These are phyloP conservation scores for Macrolepiota dolichaula DNA, from an alignment of 768 basidiomycete genomes.

Conservation along the genomic window DNA sequence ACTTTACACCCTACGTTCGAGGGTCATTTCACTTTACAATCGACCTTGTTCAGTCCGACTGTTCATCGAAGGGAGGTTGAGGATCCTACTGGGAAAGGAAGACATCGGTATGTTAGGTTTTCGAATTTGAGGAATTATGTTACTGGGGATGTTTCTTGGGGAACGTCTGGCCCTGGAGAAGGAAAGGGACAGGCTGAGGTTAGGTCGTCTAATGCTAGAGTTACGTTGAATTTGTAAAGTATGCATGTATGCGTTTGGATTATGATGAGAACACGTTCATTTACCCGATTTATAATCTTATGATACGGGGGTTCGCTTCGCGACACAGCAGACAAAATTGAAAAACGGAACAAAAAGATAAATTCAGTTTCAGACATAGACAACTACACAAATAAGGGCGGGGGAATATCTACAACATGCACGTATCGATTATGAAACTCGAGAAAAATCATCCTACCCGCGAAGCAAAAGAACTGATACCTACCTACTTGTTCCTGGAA, in stretches of 20 bases:
- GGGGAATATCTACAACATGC: too few relatives aligned
- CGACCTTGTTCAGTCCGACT: background rate
- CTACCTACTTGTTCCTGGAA: too few relatives aligned
- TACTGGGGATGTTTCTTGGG: conserved; percentile 6
- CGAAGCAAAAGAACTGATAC: too few relatives aligned
- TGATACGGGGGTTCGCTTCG: too few relatives aligned
- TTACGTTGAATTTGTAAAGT: conserved; percentile 4
- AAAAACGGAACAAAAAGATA: too few relatives aligned
- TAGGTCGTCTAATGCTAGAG: background rate
- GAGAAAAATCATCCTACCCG: too few relatives aligned
- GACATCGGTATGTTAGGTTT: background rate
- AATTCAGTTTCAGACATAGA: too few relatives aligned
- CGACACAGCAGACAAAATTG: too few relatives aligned
- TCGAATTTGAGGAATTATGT: background rate
- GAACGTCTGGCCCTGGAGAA: background rate
- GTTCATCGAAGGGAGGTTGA: conserved; percentile 1
- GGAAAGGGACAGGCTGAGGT: conserved; percentile 4
- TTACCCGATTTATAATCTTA: too few relatives aligned
- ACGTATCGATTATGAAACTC: too few relatives aligned
- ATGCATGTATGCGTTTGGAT: background rate
- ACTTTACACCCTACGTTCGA: conserved; percentile 8
- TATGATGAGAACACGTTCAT: background rate
- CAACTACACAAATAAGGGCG: too few relatives aligned
- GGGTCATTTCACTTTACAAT: conserved; percentile 1
- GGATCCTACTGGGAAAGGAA: conserved; percentile 3